Evolutionary conservation across 805 yeast species (phyloP), one percentile per base, ranked within the genome.

Genomic region (Wickerhamiella azymoides): DNA sequence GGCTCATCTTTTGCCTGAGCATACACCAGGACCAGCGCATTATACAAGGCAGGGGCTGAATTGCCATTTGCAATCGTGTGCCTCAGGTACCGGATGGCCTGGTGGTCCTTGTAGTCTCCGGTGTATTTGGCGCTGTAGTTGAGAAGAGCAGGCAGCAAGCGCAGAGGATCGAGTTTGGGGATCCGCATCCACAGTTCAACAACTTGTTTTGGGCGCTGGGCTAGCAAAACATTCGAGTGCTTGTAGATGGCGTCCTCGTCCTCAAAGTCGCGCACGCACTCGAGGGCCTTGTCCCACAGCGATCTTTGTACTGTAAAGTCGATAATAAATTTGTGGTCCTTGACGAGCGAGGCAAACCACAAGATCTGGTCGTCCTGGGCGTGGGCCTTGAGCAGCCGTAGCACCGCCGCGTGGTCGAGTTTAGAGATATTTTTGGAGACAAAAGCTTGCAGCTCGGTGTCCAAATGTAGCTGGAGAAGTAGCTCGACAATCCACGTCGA

Each of bases 181-280:
- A 67, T 56, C 43, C 77, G 71, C 56, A 83, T 71, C 96, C 96
- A 92, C 0, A 83, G 69, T 43, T 79, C 80, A 1, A 84, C 76
- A 0, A 95, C 84, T 10, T 69, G 71, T 25, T 65, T 66, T 0
- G 98, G 88, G 11, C 72, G 63, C 53, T 83, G 82, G 2, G 77
- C 66, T 43, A 92, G 59, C 33, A 92, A 60, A 0, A 78, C 78
- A 0, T 80, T 77, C 0, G 96, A 71, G 49, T 78, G 77, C 50
- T 73, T 72, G 62, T 85, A 84, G 5, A 82, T 71, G 8, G 75
- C 57, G 0, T 63, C 57, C 0, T 70, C 64, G 36, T 72, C 71
- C 36, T 70, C 69, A 45, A 70, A 70, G 35, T 45, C 52, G 3
- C 60, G 49, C 33, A 80, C 53, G 0, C 77, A 72, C 44, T 73